A percentile compares a stretch with the other conserved stretches of the same genome.
These are phyloP conservation scores for Xylaria bambusicola DNA, from an alignment of 495 filamentous ascomycete species.

Conservation along the genomic window DNA sequence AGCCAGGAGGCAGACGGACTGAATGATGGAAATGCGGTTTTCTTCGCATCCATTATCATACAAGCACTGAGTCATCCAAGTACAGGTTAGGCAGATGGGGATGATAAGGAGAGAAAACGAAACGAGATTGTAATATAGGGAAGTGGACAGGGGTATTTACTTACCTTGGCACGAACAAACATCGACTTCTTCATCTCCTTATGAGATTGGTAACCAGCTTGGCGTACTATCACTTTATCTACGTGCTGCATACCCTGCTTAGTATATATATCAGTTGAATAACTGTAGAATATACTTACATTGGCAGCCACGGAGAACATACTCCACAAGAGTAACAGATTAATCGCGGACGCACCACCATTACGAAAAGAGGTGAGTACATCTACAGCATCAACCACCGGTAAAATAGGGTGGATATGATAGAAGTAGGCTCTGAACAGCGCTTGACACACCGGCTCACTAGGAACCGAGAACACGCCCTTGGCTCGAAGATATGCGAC, in stretches of 20 bases:
- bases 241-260: conserved; percentile 30
- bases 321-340: not conserved
- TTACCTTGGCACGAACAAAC: conserved; percentile 17
- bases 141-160: conserved; percentile 1
- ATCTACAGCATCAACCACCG: conserved; percentile 38
- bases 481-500: conserved; percentile 3
- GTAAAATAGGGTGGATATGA: conserved; percentile 44
- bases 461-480: not conserved
- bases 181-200: conserved; percentile 14
- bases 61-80: conserved; percentile 7
- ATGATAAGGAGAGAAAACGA: too few species aligned
- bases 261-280: too few species aligned
- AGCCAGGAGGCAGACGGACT: conserved; percentile 24
- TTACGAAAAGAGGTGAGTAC: conserved; percentile 31
- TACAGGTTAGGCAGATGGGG: too few species aligned
- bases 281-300: too few species aligned
- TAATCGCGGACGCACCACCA: conserved; percentile 21
- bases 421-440: conserved; percentile 23
- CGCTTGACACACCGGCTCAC: not conserved
- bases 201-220: conserved; percentile 15
- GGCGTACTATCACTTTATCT: not conserved
- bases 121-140: too few species aligned
- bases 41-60: conserved; percentile 23
- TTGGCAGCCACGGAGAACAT: conserved; percentile 7
- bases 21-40: conserved; percentile 24